Base-by-base conservation (phyloP, 805 yeast genomes). In the Yamadazyma sp. region DNA sequence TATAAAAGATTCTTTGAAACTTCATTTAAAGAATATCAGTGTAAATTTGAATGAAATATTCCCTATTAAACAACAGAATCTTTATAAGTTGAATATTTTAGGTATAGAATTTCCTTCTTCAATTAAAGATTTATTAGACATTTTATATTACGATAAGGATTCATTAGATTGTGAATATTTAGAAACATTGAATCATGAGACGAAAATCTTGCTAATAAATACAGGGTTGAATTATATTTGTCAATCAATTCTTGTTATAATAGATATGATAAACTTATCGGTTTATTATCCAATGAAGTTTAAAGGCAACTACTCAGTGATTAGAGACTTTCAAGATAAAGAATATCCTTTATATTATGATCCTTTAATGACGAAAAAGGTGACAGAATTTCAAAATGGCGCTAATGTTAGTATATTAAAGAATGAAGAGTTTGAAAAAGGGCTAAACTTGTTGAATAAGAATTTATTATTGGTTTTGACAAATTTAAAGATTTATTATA, bases 31-130 rank as follows among this genome's bases (percentile, higher is more conserved):
- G 4, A 35, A 39, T n/a, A 28, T 39, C 7, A 49, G 51, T 7
- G 27, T 34, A 8, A 40, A 45, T 2, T 35, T 65, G 10, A 44
- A 36, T 28, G 56, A 56, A 23, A 49, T 57, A 4, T 42, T 61
- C 19, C 46, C 50, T 7, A 61, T 66, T n/a, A 55, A 46, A 6
- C 49, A 52, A 33, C 40, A 44, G 6, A 38, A 46, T 16, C 30
- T 58, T 2, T 44, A 54, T n/a, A 48, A 45, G 7, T 56, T 60
- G 34, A 45, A 47, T 19, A 62, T 67, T 4, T 32, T 54, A 39
- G 69, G 62, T 0, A 41, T 63, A 5, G 65, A 60, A 31, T 61
- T 66, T 33, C 72, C 72, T 1, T 34, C 55, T 4, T 50, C 50
- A 25, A 53, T 55, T 15, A 49, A 48, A 19, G 63, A 62, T 20